Percentiles rank a stretch among this genome's conserved stretches.
Conservation (phyloP, 1,284 basidiomycete species). For the Cryptococcus jaspeensis region DNA sequence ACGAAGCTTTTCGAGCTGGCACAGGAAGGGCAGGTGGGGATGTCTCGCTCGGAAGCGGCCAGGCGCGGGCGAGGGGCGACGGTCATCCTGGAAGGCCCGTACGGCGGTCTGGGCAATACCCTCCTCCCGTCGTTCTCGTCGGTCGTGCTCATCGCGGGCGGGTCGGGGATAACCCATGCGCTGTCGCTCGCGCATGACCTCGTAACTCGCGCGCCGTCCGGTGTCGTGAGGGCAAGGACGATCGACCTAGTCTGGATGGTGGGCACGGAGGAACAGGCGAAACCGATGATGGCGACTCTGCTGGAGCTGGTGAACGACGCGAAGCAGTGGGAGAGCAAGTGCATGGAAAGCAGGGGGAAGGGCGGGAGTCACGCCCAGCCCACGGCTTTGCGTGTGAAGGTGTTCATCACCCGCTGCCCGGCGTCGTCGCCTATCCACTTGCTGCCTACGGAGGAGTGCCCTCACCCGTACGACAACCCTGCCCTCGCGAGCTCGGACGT, state of each 20-base stretch:
- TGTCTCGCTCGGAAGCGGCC: too few species aligned
- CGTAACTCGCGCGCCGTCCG: conserved; percentile 33
- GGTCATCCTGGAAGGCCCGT: conserved; percentile 47
- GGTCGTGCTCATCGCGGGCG: conserved; percentile 43
- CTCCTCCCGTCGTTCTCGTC: conserved; percentile 43
- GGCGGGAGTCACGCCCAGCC: conserved; percentile 23
- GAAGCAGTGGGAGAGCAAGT: conserved; percentile 26
- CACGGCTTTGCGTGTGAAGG: conserved; percentile 34
- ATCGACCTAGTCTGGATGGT: conserved; percentile 52
- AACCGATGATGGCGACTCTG: conserved; percentile 37
- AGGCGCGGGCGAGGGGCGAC: too few species aligned
- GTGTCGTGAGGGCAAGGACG: conserved; percentile 37
- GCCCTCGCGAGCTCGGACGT: not conserved
- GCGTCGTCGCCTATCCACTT: conserved; percentile 31
- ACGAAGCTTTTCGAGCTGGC: conserved; percentile 34
- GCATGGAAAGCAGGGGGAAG: conserved; percentile 22
- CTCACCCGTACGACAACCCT: not conserved
- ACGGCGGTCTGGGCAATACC: conserved; percentile 45
- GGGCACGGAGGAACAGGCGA: conserved; percentile 35
- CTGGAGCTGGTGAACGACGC: conserved; percentile 38
- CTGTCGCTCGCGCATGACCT: conserved; percentile 43
- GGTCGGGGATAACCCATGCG: conserved; percentile 46
- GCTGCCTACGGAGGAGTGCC: conserved; percentile 19
- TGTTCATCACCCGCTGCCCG: conserved; percentile 43
- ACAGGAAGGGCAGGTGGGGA: too few species aligned